Conservation (phyloP, 1,284 basidiomycete species). For the Polyporus tsugae region DNA sequence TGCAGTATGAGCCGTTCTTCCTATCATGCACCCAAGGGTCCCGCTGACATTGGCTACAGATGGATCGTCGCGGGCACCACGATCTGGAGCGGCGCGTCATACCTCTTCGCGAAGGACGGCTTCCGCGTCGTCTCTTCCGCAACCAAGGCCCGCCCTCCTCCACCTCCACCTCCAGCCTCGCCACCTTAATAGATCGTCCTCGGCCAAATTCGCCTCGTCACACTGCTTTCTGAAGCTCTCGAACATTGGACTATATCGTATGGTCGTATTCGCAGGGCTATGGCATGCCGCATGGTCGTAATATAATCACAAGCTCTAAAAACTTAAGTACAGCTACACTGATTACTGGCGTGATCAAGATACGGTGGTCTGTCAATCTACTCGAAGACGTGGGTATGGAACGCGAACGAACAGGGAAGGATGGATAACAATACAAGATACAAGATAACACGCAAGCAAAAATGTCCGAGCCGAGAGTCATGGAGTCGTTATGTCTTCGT, state of each 20-base stretch:
- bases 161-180: constrained; percentile 22
- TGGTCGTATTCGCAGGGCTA: constrained; percentile 5
- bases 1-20: constrained; percentile 61
- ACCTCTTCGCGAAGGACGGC: constrained; percentile 63
- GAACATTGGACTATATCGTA: constrained; percentile 1
- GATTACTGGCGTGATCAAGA: constrained; percentile 1
- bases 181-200: constrained; percentile 6
- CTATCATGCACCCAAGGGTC: background rate
- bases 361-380: background rate
- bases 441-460: constrained; percentile 5
- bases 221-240: constrained; percentile 1
- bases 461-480: background rate
- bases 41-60: constrained; percentile 50
- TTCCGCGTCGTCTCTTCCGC: constrained; percentile 37
- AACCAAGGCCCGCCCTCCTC: constrained; percentile 26
- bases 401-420: constrained; percentile 8
- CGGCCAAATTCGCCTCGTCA: background rate
- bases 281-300: constrained; percentile 16
- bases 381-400: background rate
- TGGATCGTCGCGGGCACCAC: constrained; percentile 90
- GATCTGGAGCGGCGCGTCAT: constrained; percentile 91
- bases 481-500: constrained; percentile 9
- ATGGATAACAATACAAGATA: constrained; percentile 20
- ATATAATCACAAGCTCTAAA: constrained; percentile 14
- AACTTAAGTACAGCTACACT: constrained; percentile 18